Evolutionary conservation across 2,329 filamentous ascomycete genomes (phyloP), one percentile per base, ranked within the genome.

Genomic region (Fusarium sp.): DNA sequence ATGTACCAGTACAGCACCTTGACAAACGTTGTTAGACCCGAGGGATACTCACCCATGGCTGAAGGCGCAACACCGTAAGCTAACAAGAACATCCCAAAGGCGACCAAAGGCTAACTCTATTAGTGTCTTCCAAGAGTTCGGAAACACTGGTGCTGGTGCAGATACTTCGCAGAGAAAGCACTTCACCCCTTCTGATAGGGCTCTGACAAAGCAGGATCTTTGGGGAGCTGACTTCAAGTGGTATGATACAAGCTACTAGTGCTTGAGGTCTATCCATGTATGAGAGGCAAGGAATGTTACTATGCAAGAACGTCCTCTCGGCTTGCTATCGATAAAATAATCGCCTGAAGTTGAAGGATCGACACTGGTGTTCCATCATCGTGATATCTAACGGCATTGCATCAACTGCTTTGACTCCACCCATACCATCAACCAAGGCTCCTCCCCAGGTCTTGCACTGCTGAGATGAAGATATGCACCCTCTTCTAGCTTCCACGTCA

Each of bases 291-390:
- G 25, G 13, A 29, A 5, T 10, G 7, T 2, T 11, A 20, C 1
- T 15, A 14, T 5, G 2, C 12, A 46, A 46, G 18, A 15, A 15
- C 4, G 5, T 9, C 3, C 3, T 14, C 1, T 29, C 15, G 12
- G 5, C 13, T 46, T 29, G 0, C 18, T 46, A 15, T 29, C 10
- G 17, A n/a, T 10, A 10, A 20, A 20, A 2, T 1, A 46, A 5
- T 20, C 5, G 0, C 18, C 8, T 10, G 25, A 8, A 29, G 17
- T 4, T 13, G 9, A 3, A 27, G 12, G 4, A 2, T 20, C 2
- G 20, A 7, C n/a, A 18, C 20, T 13, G 3, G 3, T 12, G 7
- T 22, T 49, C n/a, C n/a, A 2, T 7, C 4, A 2, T 27, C 14
- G 18, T 17, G 5, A 20, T 27, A 17, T n/a, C 22, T 35, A 56